Base-by-base conservation (phyloP, 2,329 filamentous ascomycete genomes). In the Alternaria arborescens region DNA sequence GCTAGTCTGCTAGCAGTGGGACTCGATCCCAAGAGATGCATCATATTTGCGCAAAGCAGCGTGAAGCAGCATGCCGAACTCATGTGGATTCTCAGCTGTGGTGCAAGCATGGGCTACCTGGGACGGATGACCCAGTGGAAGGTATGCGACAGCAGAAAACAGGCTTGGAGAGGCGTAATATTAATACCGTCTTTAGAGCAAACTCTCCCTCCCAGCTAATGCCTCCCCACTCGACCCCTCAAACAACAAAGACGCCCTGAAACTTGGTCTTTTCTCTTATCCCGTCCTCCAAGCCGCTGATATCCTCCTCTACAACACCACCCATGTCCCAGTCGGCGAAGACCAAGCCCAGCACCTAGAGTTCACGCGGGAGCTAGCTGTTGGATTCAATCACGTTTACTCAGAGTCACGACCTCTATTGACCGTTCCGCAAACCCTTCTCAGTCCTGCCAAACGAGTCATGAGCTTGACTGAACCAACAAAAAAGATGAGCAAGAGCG, bases 61-160 rank as follows among this genome's bases (percentile, higher is more conserved):
- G 91, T 94, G 2, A 84, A 88, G 18, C 89, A 89, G 47, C 95
- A 98, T 80, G 83, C 91, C 4, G 94, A 98, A 79, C 85, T 99
- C 65, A 97, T 97, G 91, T 99, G 95, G 95, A 93, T 98, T 73
- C 81, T 99, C 63, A 94, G 92, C 74, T 97, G 94, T 68, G 91
- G 91, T 53, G 92, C 95, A 24, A 94, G 92, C 5, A 93, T 95
- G 79, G 95, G 95, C 40, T 97, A 97, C 79, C 82, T 99, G n/a
- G 91, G 91, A 10, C 86, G 95, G n/a, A 99, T 99, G 95, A 98
- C 95, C 28, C 95, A 98, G 79, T 99, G 95, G 94, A 99, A 99
- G 88, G 93, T 92, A 74, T 40, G n/a, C 16, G 14, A 30, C 5
- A 14, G n/a, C 30, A 2, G 43, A 30, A 26, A 16, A 4, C 34